Percentiles rank a stretch among this genome's conserved stretches.
Evolutionary conservation across 2,329 filamentous ascomycete genomes (phyloP).

Genomic region (Exophiala bonariae): DNA sequence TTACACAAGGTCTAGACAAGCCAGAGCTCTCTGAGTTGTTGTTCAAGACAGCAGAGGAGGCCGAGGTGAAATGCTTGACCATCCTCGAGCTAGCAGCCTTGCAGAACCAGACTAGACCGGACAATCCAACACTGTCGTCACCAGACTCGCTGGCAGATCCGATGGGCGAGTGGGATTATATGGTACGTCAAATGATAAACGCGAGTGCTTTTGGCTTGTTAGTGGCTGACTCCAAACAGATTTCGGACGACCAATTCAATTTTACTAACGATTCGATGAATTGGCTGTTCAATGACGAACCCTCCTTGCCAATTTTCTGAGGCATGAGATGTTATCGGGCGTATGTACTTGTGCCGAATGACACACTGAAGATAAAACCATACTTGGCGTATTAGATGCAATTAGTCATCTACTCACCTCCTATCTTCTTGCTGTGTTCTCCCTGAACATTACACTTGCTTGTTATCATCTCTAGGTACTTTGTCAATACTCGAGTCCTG

Average conservation of each 20-base stretch:
- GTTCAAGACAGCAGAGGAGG: conserved; percentile 40
- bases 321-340: no score
- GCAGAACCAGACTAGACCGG: conserved; percentile 2
- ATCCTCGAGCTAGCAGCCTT: conserved; percentile 30
- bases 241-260: background rate
- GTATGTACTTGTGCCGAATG: no score
- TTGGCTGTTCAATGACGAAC: background rate
- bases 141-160: background rate
- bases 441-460: no score
- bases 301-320: background rate
- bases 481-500: no score
- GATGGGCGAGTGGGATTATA: background rate
- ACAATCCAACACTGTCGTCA: background rate
- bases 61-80: conserved; percentile 26
- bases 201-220: background rate
- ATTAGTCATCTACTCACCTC: no score
- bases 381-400: no score
- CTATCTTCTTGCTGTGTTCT: no score
- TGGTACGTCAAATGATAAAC: background rate
- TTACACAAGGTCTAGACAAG: conserved; percentile 37
- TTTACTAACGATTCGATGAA: background rate
- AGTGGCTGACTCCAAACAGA: background rate
- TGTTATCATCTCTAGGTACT: no score
- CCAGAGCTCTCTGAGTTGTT: conserved; percentile 38
- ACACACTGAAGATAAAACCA: no score